Conservation (phyloP, 768 basidiomycete genomes). For the Grammothele lineata region DNA sequence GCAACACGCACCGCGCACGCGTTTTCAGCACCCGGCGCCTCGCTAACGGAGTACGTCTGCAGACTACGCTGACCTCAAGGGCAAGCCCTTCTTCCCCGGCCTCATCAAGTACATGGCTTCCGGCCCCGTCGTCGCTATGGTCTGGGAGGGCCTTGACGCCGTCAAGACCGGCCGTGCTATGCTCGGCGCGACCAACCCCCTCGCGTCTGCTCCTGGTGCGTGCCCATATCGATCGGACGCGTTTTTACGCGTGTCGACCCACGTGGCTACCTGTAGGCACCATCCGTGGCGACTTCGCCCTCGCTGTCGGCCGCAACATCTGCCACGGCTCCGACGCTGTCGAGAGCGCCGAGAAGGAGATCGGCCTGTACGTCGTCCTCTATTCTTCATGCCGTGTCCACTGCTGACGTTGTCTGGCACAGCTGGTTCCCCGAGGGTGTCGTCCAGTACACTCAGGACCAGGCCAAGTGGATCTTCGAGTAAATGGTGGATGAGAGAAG, state of each 20-base stretch:
- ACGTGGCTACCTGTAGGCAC: constrained; percentile 50
- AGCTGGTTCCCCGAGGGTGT: constrained; percentile 94
- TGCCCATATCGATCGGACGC: constrained; percentile 6
- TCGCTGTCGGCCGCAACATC: constrained; percentile 93
- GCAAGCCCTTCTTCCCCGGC: constrained; percentile 94
- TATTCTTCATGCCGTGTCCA: too few relatives aligned
- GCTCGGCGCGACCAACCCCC: constrained; percentile 97
- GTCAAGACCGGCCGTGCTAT: constrained; percentile 95
- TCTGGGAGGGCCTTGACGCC: constrained; percentile 91
- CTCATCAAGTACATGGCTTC: constrained; percentile 94
- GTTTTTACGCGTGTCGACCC: background rate
- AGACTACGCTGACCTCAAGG: constrained; percentile 97
- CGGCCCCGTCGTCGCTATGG: constrained; percentile 95
- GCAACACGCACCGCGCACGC: background rate
- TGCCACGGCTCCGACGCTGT: constrained; percentile 90
- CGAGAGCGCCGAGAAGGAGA: constrained; percentile 92
- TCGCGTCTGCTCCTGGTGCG: constrained; percentile 80
- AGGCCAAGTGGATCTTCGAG: constrained; percentile 79
- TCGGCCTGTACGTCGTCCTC: constrained; percentile 65
- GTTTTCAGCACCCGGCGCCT: background rate
- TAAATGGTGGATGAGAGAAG: constrained; percentile 31
- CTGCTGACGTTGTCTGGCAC: background rate
- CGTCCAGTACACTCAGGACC: constrained; percentile 61
- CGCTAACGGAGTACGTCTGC: constrained; percentile 7
- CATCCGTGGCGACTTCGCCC: constrained; percentile 93